Conservation (phyloP, 2,329 filamentous ascomycete genomes). For the Xylariaceae sp. region DNA sequence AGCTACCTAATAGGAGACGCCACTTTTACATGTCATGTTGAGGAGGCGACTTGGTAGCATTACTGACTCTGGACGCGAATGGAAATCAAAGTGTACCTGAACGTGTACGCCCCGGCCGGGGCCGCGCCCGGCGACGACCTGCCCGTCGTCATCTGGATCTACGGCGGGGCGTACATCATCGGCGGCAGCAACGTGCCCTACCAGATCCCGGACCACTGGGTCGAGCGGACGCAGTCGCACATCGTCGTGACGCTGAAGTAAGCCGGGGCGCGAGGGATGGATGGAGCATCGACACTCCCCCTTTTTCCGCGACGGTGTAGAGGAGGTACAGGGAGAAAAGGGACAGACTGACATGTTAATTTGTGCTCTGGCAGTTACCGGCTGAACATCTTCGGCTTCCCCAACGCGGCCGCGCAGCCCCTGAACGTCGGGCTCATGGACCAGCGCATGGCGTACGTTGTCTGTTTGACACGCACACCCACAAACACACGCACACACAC, state of each 20-base stretch:
- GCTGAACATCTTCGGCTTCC: constrained; percentile 20
- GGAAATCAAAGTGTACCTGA: constrained; percentile 7
- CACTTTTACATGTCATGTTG: too few species aligned
- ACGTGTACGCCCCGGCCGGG: constrained; percentile 5
- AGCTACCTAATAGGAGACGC: too few species aligned
- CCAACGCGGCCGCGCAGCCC: constrained; percentile 13
- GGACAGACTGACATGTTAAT: too few species aligned
- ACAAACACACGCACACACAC: too few species aligned
- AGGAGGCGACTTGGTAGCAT: too few species aligned
- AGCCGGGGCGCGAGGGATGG: too few species aligned
- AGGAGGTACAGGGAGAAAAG: too few species aligned
- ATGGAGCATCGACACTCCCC: too few species aligned
- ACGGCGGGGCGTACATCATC: constrained; percentile 6
- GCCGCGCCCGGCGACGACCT: background rate
- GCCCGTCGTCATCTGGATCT: constrained; percentile 11
- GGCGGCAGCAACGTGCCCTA: constrained; percentile 9
- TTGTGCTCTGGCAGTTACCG: constrained; percentile 18
- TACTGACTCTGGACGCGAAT: too few species aligned
- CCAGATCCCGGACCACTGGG: constrained; percentile 9
- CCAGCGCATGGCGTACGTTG: constrained; percentile 35
- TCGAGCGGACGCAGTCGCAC: constrained; percentile 10
- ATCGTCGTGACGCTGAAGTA: constrained; percentile 11
- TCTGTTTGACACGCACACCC: background rate
- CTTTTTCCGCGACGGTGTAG: too few species aligned
- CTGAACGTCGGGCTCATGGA: constrained; percentile 46